Evolutionary conservation across 495 filamentous ascomycete species (phyloP).

Genomic region (Hypoxylon perforatum): DNA sequence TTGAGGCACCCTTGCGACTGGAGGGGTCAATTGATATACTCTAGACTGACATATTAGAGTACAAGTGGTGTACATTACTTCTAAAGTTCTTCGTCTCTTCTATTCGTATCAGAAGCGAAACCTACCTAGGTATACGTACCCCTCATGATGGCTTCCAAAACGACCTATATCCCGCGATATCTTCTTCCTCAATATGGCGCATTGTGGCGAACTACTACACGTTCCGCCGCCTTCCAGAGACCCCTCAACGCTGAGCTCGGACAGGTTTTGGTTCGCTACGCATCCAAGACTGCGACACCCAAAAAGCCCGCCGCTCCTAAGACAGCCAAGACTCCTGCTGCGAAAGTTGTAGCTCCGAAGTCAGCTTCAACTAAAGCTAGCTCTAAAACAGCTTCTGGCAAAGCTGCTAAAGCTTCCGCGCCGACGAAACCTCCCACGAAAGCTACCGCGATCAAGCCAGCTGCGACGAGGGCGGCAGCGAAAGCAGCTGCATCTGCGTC

Average conservation of each 20-base stretch:
- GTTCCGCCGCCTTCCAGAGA: slow-evolving; percentile 30
- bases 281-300: slow-evolving; percentile 43
- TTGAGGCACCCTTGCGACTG: slow-evolving; percentile 4
- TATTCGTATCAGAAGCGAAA: slow-evolving; percentile 1
- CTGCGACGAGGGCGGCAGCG: slow-evolving; percentile 1
- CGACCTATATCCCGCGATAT: slow-evolving; percentile 62
- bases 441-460: slow-evolving; percentile 3
- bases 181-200: slow-evolving; percentile 61
- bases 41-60: background rate
- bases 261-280: slow-evolving; percentile 48
- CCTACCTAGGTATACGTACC: background rate
- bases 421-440: slow-evolving; percentile 50
- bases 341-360: slow-evolving; percentile 25
- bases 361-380: slow-evolving; percentile 21
- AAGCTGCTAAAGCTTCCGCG: slow-evolving; percentile 43
- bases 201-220: slow-evolving; percentile 55
- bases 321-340: background rate
- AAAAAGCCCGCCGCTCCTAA: background rate
- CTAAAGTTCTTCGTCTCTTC: background rate
- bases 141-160: slow-evolving; percentile 49
- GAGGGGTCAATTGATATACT: slow-evolving; percentile 17
- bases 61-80: background rate
- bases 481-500: slow-evolving; percentile 12
- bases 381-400: slow-evolving; percentile 27
- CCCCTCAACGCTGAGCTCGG: slow-evolving; percentile 41